phyloP scores from a whole-genome alignment of 208 protist species.

The Phytomonas sp. region DNA sequence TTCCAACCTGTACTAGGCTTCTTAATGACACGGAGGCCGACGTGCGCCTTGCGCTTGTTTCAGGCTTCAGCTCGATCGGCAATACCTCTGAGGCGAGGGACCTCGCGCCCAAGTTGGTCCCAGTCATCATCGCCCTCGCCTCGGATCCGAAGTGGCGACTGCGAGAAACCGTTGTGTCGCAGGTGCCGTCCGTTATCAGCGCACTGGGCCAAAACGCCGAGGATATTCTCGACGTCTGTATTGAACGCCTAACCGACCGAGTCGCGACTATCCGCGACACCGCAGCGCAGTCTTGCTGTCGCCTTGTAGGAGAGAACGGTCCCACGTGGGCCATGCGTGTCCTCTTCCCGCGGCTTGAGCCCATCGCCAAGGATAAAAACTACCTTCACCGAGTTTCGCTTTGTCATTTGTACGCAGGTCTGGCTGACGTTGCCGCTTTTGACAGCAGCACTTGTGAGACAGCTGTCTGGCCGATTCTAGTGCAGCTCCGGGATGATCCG shows the following conservation, averaged over 20 bases:
- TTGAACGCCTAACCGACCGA: constrained; percentile 69
- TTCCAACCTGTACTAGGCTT: constrained; percentile 72
- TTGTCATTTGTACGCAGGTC: constrained; percentile 59
- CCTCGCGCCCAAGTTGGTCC: constrained; percentile 77
- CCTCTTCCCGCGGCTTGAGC: constrained; percentile 62
- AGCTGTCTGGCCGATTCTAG: constrained; percentile 55
- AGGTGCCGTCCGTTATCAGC: constrained; percentile 73
- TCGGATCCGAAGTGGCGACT: constrained; percentile 83
- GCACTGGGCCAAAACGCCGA: constrained; percentile 36
- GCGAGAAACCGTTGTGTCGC: constrained; percentile 75
- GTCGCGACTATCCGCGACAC: constrained; percentile 80
- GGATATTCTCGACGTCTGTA: constrained; percentile 76
- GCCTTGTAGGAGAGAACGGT: constrained; percentile 62
- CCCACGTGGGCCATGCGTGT: constrained; percentile 39
- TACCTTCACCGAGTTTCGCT: constrained; percentile 76
- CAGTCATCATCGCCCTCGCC: constrained; percentile 70
- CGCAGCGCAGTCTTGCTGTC: constrained; percentile 75
- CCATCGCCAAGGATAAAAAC: constrained; percentile 44
- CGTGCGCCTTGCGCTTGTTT: constrained; percentile 79
- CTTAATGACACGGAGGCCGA: constrained; percentile 72
- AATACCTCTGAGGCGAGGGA: constrained; percentile 67
- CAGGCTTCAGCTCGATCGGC: constrained; percentile 79
- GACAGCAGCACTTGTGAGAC: constrained; percentile 38
- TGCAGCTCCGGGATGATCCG: constrained; percentile 45
- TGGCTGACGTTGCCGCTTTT: constrained; percentile 42